phyloP scores from a whole-genome alignment of 306 rosid species.

The Hylodesmum podocarpum region DNA sequence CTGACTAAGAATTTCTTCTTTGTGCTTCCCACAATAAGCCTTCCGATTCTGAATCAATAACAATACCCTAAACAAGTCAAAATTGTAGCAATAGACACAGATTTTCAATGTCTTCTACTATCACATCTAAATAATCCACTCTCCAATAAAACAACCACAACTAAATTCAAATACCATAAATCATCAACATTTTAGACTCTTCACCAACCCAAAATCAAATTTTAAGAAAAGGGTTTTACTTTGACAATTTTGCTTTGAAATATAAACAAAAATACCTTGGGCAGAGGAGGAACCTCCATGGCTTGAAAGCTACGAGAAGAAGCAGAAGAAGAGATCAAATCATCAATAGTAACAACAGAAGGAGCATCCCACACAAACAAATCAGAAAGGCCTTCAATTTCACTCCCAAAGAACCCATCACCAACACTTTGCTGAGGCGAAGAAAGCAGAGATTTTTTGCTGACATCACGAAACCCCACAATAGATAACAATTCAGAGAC shows the following conservation, averaged over 20 bases:
- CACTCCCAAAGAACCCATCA: conserved; percentile 37
- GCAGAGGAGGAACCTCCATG: conserved; percentile 80
- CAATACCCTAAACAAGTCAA: conserved; percentile 45
- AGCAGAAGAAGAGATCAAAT: conserved; percentile 58
- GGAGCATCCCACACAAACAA: conserved; percentile 74
- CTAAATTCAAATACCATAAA: neutral
- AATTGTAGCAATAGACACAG: conserved; percentile 26
- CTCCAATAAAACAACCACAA: neutral
- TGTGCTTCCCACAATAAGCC: conserved; percentile 74
- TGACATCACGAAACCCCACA: conserved; percentile 61
- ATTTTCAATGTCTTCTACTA: conserved; percentile 15
- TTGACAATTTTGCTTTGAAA: no score
- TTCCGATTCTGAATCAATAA: conserved; percentile 78
- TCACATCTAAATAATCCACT: neutral
- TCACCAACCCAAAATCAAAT: neutral
- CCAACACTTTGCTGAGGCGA: conserved; percentile 18
- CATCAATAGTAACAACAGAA: conserved; percentile 60
- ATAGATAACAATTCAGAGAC: conserved; percentile 50
- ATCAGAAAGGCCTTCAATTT: conserved; percentile 46
- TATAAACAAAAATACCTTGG: conserved; percentile 51
- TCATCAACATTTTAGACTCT: neutral
- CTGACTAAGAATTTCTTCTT: conserved; percentile 74
- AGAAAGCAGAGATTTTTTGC: conserved; percentile 53
- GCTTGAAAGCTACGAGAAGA: conserved; percentile 61
- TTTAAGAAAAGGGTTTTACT: neutral